Evolutionary conservation across 1,284 basidiomycete species (phyloP), one percentile per base, ranked within the genome.

Genomic region (Cutaneotrichosporon cavernicola): DNA sequence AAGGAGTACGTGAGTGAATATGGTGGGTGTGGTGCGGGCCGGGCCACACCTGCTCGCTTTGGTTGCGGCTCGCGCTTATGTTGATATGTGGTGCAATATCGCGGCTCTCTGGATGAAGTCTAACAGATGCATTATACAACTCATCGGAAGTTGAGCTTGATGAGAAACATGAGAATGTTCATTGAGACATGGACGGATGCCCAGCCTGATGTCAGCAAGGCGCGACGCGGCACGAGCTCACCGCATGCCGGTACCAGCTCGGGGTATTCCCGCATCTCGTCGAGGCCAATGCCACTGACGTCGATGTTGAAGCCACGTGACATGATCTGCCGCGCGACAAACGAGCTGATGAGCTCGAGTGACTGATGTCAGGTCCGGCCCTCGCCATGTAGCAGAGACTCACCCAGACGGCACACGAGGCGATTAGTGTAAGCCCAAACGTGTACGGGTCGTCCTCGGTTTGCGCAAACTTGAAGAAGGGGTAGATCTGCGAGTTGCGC

Each of bases 101-200:
- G 49, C 26, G 49, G 49, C 49, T 30, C 5, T 13, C 30, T 11
- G 13, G 22, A 30, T 11, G 3, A 26, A 31, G 49, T 31, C 49
- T 4, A 26, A 51, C 21, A 30, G 49, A 30, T 51, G 49, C 49
- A 46, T 34, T 36, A 36, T 59, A 49, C 47, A 53, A 11, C 26
- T 52, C 47, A 64, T 30, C 78, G 63, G 64, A 80, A 80, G 60
- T 80, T 80, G 31, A 80, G 70, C 66, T 80, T 80, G 71, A 80
- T 78, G 9, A 84, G 74, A 70, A 83, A 84, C 52, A 86, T 71
- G 26, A 86, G 79, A 71, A 85, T 84, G 70, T 85, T 84, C 80
- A 83, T 84, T 8, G 84, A 79, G 16, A 85, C 84, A 70, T 85
- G 84, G 1, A 84, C 80, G 1, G 80, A 78, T 2, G 83, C 82